Evolutionary conservation across 768 basidiomycete species (phyloP), one percentile per base, ranked within the genome.

Genomic region (Pleurotus pulmonarius): DNA sequence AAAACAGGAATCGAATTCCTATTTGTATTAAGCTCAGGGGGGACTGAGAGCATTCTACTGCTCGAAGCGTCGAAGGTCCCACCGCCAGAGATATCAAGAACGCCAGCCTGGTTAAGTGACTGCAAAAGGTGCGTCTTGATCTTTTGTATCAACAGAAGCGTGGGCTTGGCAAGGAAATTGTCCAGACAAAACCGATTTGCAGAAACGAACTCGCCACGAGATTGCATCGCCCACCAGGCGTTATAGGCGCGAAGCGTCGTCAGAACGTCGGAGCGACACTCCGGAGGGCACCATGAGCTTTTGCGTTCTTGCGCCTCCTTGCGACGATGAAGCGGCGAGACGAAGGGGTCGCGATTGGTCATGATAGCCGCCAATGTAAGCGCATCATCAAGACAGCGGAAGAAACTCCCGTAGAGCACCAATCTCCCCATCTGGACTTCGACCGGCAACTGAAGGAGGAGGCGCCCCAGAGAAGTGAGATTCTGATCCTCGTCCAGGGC

Each of bases 301-400:
- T 95, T 95, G 68, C 80, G 79, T 16, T 77, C 79, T 39, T 83
- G 75, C 2, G 94, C 87, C 64, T 92, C 83, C 8, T 69, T 66
- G 70, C 90, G 92, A 55, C 88, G 74, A 49, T 87, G 83, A 69
- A 88, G 80, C 0, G 95, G 95, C 0, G 87, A 82, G 56, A 95
- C 69, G 77, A 97, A 98, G 4, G 94, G 92, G 58, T 96, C 94
- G 29, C 94, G 88, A 62, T 91, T 90, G 12, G 90, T 85, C 61
- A 97, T 73, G 63, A 97, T 87, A 5, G 93, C 92, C n/a, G 95
- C 94, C 47, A 97, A 80, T 4, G 93, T 92, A 59, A 98, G 70
- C 0, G 92, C 90, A 49, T 86, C 82, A 67, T 94, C 90, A 41
- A 98, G 76, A 70, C 94, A 97, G 57, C 89, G 84, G 85, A 96